phyloP scores from a whole-genome alignment of 2,329 filamentous ascomycete species.

The Nothopassalora personata region DNA sequence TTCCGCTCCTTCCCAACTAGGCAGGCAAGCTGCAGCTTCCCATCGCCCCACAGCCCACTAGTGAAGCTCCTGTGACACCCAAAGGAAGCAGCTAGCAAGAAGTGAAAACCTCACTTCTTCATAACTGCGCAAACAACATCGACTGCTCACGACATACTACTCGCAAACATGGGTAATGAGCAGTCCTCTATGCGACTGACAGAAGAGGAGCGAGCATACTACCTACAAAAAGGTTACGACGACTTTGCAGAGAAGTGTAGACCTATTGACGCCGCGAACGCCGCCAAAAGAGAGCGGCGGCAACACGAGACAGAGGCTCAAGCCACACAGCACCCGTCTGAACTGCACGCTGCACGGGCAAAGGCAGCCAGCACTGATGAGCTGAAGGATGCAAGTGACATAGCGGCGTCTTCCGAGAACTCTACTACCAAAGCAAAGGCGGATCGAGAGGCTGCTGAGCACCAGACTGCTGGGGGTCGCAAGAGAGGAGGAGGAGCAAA shows the following conservation, averaged over 20 bases:
- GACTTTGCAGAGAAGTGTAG: background rate
- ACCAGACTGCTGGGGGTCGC: background rate
- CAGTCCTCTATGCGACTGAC: background rate
- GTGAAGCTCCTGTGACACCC: background rate
- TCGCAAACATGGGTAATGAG: conserved; percentile 1
- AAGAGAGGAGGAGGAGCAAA: background rate
- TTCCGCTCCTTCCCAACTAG: background rate
- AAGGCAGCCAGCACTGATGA: background rate
- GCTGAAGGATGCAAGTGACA: background rate
- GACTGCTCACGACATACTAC: too few relatives aligned
- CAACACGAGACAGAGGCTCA: background rate
- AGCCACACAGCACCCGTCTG: background rate
- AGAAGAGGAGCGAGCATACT: background rate
- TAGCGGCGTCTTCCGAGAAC: background rate
- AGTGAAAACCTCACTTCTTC: background rate
- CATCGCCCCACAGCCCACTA: background rate
- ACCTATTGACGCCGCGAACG: background rate
- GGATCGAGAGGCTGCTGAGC: background rate
- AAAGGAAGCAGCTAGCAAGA: background rate
- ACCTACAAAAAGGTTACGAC: background rate
- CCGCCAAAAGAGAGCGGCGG: background rate
- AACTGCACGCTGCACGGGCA: background rate
- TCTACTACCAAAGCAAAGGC: background rate
- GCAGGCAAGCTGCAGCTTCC: background rate
- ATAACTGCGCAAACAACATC: background rate